These are phyloP conservation scores for Paramecium caudatum DNA, from an alignment of 73 alveolate genomes.

Conservation along the genomic window DNA sequence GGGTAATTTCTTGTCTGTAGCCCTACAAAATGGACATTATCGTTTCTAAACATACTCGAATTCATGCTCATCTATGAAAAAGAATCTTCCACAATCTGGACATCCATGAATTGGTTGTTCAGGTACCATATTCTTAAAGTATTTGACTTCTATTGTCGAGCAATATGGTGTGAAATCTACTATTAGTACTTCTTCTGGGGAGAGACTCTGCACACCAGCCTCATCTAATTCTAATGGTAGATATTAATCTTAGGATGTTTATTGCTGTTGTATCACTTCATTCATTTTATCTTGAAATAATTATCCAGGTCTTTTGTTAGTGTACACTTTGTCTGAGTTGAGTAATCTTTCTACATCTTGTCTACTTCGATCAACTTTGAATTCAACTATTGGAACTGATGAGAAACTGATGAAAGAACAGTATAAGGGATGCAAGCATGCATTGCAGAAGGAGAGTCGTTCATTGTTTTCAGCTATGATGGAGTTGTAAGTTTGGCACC, in stretches of 20 bases:
- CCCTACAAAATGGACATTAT: background rate
- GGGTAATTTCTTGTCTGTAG: slow-evolving; percentile 2
- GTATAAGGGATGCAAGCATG: slow-evolving; percentile 65
- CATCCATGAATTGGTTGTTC: background rate
- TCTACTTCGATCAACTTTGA: slow-evolving; percentile 31
- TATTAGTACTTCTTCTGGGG: slow-evolving; percentile 63
- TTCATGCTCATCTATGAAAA: slow-evolving; percentile 26
- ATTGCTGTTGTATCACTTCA: background rate
- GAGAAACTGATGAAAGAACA: slow-evolving; percentile 55
- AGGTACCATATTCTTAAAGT: background rate
- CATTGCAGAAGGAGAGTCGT: background rate
- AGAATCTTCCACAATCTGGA: background rate
- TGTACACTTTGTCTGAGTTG: slow-evolving; percentile 50
- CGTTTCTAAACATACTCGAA: background rate
- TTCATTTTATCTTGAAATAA: slow-evolving; percentile 45
- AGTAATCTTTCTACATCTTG: slow-evolving; percentile 42
- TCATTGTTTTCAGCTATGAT: background rate
- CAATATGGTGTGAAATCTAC: slow-evolving; percentile 70
- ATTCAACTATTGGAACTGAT: slow-evolving; percentile 68
- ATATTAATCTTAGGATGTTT: slow-evolving; percentile 20
- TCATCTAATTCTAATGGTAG: slow-evolving; percentile 72
- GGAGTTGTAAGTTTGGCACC: background rate
- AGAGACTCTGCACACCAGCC: background rate
- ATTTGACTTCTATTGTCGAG: background rate
- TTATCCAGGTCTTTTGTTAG: background rate